Conservation (phyloP, 1,284 basidiomycete species). For the Puccinia triticina region DNA sequence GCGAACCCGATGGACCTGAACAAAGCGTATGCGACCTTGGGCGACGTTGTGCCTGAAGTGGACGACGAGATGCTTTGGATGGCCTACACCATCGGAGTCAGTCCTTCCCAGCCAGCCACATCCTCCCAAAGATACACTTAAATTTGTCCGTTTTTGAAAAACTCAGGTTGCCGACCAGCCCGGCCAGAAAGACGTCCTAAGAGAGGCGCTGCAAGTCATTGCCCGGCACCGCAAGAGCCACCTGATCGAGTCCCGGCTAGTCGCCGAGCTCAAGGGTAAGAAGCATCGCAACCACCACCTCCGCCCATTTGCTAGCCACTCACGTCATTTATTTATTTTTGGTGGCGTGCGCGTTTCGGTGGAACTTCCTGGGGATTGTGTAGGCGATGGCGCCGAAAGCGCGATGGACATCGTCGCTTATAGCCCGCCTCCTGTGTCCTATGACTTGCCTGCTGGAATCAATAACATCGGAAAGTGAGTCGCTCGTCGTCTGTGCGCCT, state of each 20-base stretch:
- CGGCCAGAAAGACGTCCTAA: constrained; percentile 41
- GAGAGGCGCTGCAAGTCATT: constrained; percentile 34
- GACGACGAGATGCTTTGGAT: constrained; percentile 49
- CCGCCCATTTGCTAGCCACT: no score
- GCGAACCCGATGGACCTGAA: constrained; percentile 38
- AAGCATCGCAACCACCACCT: no score
- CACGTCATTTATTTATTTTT: no score
- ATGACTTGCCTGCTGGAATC: constrained; percentile 78
- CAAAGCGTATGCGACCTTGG: constrained; percentile 43
- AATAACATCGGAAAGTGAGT: constrained; percentile 80
- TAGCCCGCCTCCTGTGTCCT: constrained; percentile 62
- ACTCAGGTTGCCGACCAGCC: constrained; percentile 45
- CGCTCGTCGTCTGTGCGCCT: constrained; percentile 76
- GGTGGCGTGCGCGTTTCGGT: no score
- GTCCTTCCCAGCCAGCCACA: background rate
- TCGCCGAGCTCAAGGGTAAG: constrained; percentile 31
- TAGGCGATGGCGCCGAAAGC: background rate
- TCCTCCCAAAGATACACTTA: background rate
- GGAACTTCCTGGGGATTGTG: no score
- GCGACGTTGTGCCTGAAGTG: constrained; percentile 42
- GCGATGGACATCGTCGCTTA: constrained; percentile 40
- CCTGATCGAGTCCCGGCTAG: constrained; percentile 29
- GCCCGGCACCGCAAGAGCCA: constrained; percentile 38
- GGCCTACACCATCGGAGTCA: constrained; percentile 40
- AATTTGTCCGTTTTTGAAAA: background rate